Conservation (phyloP, 352 stramenopile genomes). For the Globisporangium heterothallicum region DNA sequence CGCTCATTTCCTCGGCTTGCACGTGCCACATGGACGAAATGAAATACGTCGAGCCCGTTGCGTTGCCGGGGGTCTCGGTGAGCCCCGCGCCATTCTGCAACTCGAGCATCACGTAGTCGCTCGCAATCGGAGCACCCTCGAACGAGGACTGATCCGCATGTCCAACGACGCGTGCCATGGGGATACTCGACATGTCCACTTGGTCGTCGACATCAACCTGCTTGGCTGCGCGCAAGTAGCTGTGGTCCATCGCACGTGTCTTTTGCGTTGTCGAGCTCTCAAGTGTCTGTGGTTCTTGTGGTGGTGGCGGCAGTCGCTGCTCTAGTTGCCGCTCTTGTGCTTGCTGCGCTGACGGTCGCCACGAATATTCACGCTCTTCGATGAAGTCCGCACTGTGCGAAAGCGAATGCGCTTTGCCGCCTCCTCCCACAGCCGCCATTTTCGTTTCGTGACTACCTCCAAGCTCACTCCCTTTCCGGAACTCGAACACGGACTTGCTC, state of each 20-base stretch:
- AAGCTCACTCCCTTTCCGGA: slow-evolving; percentile 36
- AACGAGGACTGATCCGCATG: slow-evolving; percentile 12
- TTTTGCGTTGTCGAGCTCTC: neutral
- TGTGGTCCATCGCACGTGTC: no score
- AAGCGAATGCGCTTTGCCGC: slow-evolving; percentile 25
- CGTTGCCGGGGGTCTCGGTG: slow-evolving; percentile 19
- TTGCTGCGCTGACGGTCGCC: slow-evolving; percentile 8
- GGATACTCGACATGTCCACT: slow-evolving; percentile 31
- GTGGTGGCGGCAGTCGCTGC: neutral
- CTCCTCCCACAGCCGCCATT: no score
- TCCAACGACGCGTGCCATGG: slow-evolving; percentile 50
- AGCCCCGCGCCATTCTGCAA: slow-evolving; percentile 61
- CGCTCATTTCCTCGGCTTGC: slow-evolving; percentile 72
- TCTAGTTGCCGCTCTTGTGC: slow-evolving; percentile 2
- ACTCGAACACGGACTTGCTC: slow-evolving; percentile 58
- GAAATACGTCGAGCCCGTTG: slow-evolving; percentile 66
- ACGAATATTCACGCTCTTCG: slow-evolving; percentile 49
- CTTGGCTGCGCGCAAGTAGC: slow-evolving; percentile 19
- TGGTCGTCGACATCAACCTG: slow-evolving; percentile 17
- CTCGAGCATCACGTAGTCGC: slow-evolving; percentile 81
- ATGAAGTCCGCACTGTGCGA: slow-evolving; percentile 43
- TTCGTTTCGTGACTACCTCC: slow-evolving; percentile 18
- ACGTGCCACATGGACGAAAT: slow-evolving; percentile 77
- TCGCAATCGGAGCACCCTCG: slow-evolving; percentile 28
- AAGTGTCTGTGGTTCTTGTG: slow-evolving; percentile 1